Evolutionary conservation across 2,329 filamentous ascomycete genomes (phyloP).

Genomic region (Phaeoacremonium minimum): DNA sequence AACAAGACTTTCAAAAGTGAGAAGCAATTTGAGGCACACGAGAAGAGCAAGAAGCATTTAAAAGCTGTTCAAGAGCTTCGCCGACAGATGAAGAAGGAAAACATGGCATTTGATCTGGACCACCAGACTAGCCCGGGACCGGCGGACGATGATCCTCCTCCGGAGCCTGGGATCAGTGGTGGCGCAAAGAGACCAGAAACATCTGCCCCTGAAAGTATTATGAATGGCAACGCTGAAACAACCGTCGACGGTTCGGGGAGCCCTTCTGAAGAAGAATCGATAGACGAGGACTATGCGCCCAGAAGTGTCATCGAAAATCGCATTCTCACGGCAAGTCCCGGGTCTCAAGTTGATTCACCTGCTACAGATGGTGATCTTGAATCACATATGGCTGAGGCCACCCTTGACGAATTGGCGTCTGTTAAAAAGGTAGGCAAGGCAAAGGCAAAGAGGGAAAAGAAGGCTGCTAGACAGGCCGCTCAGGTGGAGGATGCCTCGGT

Average conservation of each 20-base stretch:
- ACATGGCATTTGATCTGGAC: slow-evolving; percentile 55
- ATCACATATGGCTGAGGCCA: slow-evolving; percentile 16
- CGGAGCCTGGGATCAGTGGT: background rate
- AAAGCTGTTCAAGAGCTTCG: slow-evolving; percentile 80
- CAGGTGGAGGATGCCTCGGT: slow-evolving; percentile 18
- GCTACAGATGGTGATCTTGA: slow-evolving; percentile 9
- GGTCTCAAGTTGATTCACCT: too few relatives aligned
- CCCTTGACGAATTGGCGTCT: slow-evolving; percentile 16
- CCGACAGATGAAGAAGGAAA: slow-evolving; percentile 79
- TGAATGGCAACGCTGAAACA: too few relatives aligned
- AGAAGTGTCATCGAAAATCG: slow-evolving; percentile 36
- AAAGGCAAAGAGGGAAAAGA: slow-evolving; percentile 46
- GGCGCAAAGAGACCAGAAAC: too few relatives aligned
- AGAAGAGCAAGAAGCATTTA: slow-evolving; percentile 93
- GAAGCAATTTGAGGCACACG: slow-evolving; percentile 85
- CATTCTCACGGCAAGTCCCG: slow-evolving; percentile 20
- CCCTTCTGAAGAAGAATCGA: slow-evolving; percentile 3
- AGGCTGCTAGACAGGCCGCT: slow-evolving; percentile 33
- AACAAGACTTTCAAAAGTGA: slow-evolving; percentile 83
- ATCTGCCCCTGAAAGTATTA: too few relatives aligned
- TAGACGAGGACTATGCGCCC: slow-evolving; percentile 41
- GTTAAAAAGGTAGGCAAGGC: slow-evolving; percentile 44
- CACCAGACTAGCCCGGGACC: slow-evolving; percentile 1
- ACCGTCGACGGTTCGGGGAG: too few relatives aligned
- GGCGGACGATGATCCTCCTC: background rate